Base-by-base conservation (phyloP, 805 yeast genomes). In the Kodamaea lidongshanica region DNA sequence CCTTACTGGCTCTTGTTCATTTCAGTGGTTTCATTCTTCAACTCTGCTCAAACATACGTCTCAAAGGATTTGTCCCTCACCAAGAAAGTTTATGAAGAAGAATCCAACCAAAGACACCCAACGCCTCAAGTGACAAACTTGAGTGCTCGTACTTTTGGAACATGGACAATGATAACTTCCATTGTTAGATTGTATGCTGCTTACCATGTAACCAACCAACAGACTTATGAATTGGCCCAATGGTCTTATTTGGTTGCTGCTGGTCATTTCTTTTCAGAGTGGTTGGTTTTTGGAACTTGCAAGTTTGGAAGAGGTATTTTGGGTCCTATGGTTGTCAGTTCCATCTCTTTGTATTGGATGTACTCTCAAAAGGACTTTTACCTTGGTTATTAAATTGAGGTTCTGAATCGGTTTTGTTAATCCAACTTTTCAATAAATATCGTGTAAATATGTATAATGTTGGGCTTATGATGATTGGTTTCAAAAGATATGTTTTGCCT, bases 111-210 rank as follows among this genome's bases (percentile, higher is more conserved):
- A 11, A 32, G 39, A 8, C 56, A 57, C 11, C 47, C 51, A 6
- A 39, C 47, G 3, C 39, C 50, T 6, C 62, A 61, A 32, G 63
- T 64, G 8, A 60, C 67, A 5, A 55, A 61, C 9, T 65, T 92
- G 42, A 77, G 92, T 44, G 95, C 96, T n/a, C 74, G 98, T 47
- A 89, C 98, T 0, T 92, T 92, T 55, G 98, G 98, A 19, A 92
- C 98, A 1, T 92, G 98, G 98, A 92, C 98, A 0, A 65, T 88
- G 22, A 70, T 88, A 44, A 78, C 95, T 3, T 74, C 95, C 2
- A 66, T 89, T 17, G 79, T 92, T 27, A 75, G 98, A 51, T 69
- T 79, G 41, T 86, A 83, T 54, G 95, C 94, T 33, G 94, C 97
- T 9, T 82, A 80, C 58, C 65, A 82, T 50, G 32, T 58, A 24